Evolutionary conservation across 768 basidiomycete species (phyloP).

Genomic region (Boletus eberwhitei): DNA sequence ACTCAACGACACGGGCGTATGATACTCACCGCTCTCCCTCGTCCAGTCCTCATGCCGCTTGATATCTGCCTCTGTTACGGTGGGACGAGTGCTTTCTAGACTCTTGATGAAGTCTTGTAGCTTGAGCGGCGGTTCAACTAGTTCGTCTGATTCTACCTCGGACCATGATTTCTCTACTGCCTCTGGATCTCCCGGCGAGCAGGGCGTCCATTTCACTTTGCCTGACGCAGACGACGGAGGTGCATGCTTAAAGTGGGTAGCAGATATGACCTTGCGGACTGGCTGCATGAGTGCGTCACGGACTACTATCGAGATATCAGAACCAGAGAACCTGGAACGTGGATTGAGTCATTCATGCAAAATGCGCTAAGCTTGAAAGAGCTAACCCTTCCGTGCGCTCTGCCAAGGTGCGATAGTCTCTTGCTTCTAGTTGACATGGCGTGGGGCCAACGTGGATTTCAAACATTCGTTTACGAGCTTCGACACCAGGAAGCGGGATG

Average conservation of each 20-base stretch:
- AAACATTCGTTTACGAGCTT: slow-evolving; percentile 93
- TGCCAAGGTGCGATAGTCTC: slow-evolving; percentile 80
- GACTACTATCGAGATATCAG: slow-evolving; percentile 91
- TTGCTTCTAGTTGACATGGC: slow-evolving; percentile 73
- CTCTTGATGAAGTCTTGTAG: slow-evolving; percentile 80
- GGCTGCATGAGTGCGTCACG: slow-evolving; percentile 99
- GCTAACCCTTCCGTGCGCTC: slow-evolving; percentile 80
- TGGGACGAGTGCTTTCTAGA: slow-evolving; percentile 75
- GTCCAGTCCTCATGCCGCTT: slow-evolving; percentile 83
- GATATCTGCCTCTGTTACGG: slow-evolving; percentile 87
- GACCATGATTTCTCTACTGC: slow-evolving; percentile 90
- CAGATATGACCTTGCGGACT: slow-evolving; percentile 90
- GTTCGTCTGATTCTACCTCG: slow-evolving; percentile 80
- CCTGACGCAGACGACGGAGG: slow-evolving; percentile 16
- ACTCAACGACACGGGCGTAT: neutral
- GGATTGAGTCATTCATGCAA: neutral
- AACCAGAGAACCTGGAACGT: slow-evolving; percentile 72
- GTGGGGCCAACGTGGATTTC: slow-evolving; percentile 94
- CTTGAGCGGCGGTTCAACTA: slow-evolving; percentile 83
- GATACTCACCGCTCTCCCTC: slow-evolving; percentile 66
- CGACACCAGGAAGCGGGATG: slow-evolving; percentile 92
- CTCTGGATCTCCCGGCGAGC: slow-evolving; percentile 87
- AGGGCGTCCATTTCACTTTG: slow-evolving; percentile 81
- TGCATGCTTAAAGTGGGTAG: slow-evolving; percentile 88
- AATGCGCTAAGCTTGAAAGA: neutral